Evolutionary conservation across 1,284 basidiomycete species (phyloP), one percentile per base, ranked within the genome.

Genomic region (Neonothopanus nambi): DNA sequence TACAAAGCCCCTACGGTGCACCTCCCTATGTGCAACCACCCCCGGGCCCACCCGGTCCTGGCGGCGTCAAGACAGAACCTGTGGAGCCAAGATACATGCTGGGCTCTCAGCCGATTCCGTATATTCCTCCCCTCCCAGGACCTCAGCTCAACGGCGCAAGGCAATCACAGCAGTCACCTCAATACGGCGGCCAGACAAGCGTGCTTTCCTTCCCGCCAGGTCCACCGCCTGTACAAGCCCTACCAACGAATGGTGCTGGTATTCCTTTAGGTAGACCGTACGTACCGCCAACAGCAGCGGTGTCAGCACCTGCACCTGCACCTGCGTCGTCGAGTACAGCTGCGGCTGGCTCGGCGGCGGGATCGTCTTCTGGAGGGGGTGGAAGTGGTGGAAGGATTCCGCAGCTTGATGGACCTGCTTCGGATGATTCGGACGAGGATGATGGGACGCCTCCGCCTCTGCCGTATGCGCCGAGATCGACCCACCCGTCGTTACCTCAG

Each of bases 61-160:
- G 77, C 1, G 70, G 78, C 46, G 79, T 90, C 45, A 90, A 90
- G 65, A 58, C 84, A 1, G 87, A 90, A 61, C 87, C 85, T 0
- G 61, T 82, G 24, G 88, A 90, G 50, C 74, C 65, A 51, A 77
- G 86, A 18, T 89, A 82, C 64, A 79, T 86, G 61, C 68, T 89
- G 48, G 74, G 64, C 56, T 67, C 60, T 21, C 72, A 72, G 3
- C 68, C 69, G 11, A 68, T 76, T 61, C 57, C 72, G 8, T 87
- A 86, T 58, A 67, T 87, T 9, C 82, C 87, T n/a, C 71, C 84
- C 7, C 70, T 89, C 6, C 78, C 85, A 37, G 85, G 84, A 4
- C 85, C 87, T 15, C 77, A 79, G 54, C 61, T 87, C 5, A 79
- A 78, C 37, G 77, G 75, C 12, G 66, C 69, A 38, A 71, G 72